These are phyloP conservation scores for Colletotrichum neosansevieriae DNA, from an alignment of 2,329 filamentous ascomycete species.

Conservation along the genomic window DNA sequence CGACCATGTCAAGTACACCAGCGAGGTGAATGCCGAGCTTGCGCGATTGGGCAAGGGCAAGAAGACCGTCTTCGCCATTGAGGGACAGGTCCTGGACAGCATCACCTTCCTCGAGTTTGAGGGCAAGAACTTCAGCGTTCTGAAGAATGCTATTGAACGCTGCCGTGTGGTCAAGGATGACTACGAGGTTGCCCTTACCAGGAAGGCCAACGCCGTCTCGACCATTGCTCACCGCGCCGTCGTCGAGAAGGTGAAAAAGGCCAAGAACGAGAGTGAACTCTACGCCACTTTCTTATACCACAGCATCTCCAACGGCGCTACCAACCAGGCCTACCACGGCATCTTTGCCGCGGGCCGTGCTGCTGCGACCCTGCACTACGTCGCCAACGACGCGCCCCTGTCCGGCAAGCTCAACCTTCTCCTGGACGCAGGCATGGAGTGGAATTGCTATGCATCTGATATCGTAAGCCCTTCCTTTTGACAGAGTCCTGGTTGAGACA, in stretches of 20 bases:
- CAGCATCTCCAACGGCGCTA: constrained; percentile 80
- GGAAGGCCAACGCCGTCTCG: constrained; percentile 78
- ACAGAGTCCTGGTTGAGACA: neutral
- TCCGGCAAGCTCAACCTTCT: constrained; percentile 81
- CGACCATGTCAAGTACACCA: constrained; percentile 79
- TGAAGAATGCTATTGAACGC: constrained; percentile 74
- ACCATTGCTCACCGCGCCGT: constrained; percentile 75
- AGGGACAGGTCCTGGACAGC: constrained; percentile 78
- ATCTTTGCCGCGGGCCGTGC: constrained; percentile 86
- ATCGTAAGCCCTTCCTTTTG: constrained; percentile 54
- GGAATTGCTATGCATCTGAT: constrained; percentile 77
- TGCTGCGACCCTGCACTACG: constrained; percentile 89
- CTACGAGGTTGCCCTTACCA: constrained; percentile 79
- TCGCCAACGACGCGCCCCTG: constrained; percentile 79
- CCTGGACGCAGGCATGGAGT: constrained; percentile 86
- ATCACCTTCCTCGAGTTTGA: constrained; percentile 73
- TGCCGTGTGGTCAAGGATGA: constrained; percentile 79
- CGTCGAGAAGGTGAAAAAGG: constrained; percentile 70
- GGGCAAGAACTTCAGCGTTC: constrained; percentile 63
- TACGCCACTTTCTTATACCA: constrained; percentile 83
- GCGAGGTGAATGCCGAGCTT: constrained; percentile 81
- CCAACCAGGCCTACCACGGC: constrained; percentile 87
- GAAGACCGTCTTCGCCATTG: constrained; percentile 78
- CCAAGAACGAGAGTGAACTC: constrained; percentile 83
- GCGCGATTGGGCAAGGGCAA: constrained; percentile 60